A percentile compares a stretch with the other conserved stretches of the same genome.
These are phyloP conservation scores for Hemisphaericaspora xylanilytica DNA, from an alignment of 1,139 yeast species.

Conservation along the genomic window DNA sequence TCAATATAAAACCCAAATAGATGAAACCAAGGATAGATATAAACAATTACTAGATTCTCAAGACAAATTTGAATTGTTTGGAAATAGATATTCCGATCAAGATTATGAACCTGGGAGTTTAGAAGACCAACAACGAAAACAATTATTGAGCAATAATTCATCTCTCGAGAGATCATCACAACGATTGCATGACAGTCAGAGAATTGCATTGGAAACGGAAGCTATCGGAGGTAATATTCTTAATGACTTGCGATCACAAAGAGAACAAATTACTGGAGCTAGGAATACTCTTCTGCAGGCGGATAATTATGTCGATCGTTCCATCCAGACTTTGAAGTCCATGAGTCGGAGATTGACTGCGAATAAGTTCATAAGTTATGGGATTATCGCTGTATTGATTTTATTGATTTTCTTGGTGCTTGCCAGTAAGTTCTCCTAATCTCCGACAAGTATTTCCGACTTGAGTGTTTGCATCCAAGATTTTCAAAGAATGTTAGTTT, in stretches of 20 bases:
- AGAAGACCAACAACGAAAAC: conserved; percentile 74
- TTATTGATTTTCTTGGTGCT: conserved; percentile 80
- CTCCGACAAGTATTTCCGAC: no score
- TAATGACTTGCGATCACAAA: conserved; percentile 84
- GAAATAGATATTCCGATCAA: conserved; percentile 43
- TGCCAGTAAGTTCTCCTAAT: conserved; percentile 78
- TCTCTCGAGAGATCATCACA: conserved; percentile 81
- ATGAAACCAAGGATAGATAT: conserved; percentile 52
- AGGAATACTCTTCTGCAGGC: conserved; percentile 86
- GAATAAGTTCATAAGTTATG: conserved; percentile 87
- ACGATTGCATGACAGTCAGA: conserved; percentile 80
- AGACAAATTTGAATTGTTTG: conserved; percentile 68
- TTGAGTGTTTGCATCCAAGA: no score
- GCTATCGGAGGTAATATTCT: conserved; percentile 87
- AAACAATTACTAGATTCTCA: conserved; percentile 56
- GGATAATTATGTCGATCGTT: conserved; percentile 87
- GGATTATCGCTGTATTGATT: conserved; percentile 88
- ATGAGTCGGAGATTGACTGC: conserved; percentile 97
- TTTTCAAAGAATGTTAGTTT: no score
- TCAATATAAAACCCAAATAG: conserved; percentile 61
- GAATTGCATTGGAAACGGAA: conserved; percentile 92
- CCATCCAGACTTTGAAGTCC: conserved; percentile 78
- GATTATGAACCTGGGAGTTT: conserved; percentile 34
- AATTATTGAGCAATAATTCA: conserved; percentile 73
- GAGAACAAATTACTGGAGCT: conserved; percentile 86